Base-by-base conservation (phyloP, 495 filamentous ascomycete species). In the Aspergillus coremiiformis region DNA sequence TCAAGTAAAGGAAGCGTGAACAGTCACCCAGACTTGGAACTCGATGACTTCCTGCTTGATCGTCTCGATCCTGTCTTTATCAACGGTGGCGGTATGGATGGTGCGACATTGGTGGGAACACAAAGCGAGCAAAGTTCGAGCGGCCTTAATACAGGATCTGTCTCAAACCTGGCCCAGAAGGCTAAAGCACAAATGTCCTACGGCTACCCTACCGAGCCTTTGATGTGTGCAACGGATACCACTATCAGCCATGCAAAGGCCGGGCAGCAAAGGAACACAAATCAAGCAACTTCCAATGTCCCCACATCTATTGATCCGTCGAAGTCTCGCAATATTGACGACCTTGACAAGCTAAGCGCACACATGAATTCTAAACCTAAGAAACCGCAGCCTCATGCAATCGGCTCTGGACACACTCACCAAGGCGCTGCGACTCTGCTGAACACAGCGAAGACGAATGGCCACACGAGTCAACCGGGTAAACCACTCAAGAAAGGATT, bases 1-100 rank as follows among this genome's bases (percentile, higher is more conserved):
- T 60, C 70, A 7, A 80, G 72, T 48, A 82, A 84, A 42, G 75
- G 70, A 35, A 82, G 79, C 55, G 63, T 69, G 45, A 72, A 66
- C 7, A 79, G 76, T 53, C 72, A 71, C 11, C 74, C 70, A 17
- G 81, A 79, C 11, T 62, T 74, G 23, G 77, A 78, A 9, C 69
- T 83, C 33, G 85, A 89, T 56, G 80, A 85, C 33, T 89, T 86
- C 44, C 69, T 96, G 5, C 70, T 79, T 29, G 84, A 90, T 49
- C 79, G 93, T 19, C 83, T 96, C 61, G 83, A 86, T 39, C 93
- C 93, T 12, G 90, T 95, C 30, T 74, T 95, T 56, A 90, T 97
- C 58, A 82, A 83, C 26, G 94, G 94, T 1, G 83, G 85, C 12
- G 89, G 65, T 10, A 30, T 68, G 45, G 66, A 70, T 42, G 69